phyloP scores from a whole-genome alignment of 2,329 filamentous ascomycete species.

The Tympanopsis confertula region DNA sequence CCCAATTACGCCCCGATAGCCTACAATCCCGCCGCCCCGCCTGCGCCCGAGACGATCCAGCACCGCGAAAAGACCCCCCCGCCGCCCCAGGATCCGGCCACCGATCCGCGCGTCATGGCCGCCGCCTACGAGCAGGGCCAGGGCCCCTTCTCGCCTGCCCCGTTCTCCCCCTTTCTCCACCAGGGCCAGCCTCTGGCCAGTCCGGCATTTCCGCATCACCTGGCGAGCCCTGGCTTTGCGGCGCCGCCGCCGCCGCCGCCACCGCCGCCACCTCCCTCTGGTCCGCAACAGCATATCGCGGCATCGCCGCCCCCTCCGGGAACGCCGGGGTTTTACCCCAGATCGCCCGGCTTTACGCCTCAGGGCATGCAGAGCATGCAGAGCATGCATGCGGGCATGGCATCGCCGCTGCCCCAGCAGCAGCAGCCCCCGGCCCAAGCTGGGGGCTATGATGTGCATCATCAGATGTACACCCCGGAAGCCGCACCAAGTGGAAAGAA shows the following conservation, averaged over 20 bases:
- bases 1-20: conserved; percentile 50
- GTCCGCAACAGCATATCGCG: conserved; percentile 13
- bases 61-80: conserved; percentile 72
- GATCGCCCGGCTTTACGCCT: too few relatives aligned
- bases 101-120: conserved; percentile 45
- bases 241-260: conserved; percentile 18
- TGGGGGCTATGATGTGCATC: conserved; percentile 47
- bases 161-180: conserved; percentile 34
- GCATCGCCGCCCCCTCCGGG: conserved; percentile 8
- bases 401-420: conserved; percentile 9
- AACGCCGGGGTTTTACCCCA: conserved; percentile 12
- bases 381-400: conserved; percentile 6
- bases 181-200: conserved; percentile 34
- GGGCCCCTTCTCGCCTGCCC: not conserved
- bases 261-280: conserved; percentile 21
- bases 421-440: conserved; percentile 9
- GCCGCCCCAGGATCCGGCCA: conserved; percentile 54
- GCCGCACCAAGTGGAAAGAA: too few relatives aligned
- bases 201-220: conserved; percentile 25
- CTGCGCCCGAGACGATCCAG: conserved; percentile 59
- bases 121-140: conserved; percentile 43
- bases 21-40: conserved; percentile 70
- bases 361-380: too few relatives aligned
- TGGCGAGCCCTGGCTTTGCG: conserved; percentile 23
- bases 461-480: conserved; percentile 59